Evolutionary conservation across 306 rosid species (phyloP).

Genomic region (Pyrus betulifolia): DNA sequence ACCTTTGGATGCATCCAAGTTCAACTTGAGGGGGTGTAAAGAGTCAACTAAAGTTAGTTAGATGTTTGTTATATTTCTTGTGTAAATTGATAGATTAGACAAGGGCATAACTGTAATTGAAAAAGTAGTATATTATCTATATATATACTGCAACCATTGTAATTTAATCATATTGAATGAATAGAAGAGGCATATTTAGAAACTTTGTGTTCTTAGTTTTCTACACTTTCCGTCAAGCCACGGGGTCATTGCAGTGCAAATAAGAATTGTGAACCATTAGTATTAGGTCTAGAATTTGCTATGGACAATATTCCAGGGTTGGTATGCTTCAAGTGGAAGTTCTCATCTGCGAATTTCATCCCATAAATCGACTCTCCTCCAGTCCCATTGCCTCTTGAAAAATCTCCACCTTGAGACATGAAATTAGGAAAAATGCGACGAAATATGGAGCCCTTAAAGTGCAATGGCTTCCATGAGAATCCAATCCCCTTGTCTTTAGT

Average conservation of each 20-base stretch:
- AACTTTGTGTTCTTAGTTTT: too few relatives aligned
- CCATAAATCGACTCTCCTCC: constrained; percentile 93
- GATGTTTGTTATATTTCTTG: too few relatives aligned
- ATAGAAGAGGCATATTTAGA: too few relatives aligned
- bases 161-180: too few relatives aligned
- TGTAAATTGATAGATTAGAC: too few relatives aligned
- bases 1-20: too few relatives aligned
- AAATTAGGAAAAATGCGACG: constrained; percentile 70
- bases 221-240: constrained; percentile 65
- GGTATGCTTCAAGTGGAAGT: constrained; percentile 63
- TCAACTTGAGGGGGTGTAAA: too few relatives aligned
- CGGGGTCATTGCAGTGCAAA: constrained; percentile 42
- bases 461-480: constrained; percentile 47
- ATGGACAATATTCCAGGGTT: constrained; percentile 75
- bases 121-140: too few relatives aligned
- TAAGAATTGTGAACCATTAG: constrained; percentile 91
- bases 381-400: constrained; percentile 67
- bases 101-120: too few relatives aligned
- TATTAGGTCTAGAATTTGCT: constrained; percentile 71
- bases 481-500: constrained; percentile 79
- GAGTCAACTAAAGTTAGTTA: too few relatives aligned
- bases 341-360: constrained; percentile 54
- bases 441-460: constrained; percentile 65
- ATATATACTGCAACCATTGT: too few relatives aligned
- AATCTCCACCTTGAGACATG: constrained; percentile 92